Conservation (phyloP, 2,329 filamentous ascomycete genomes). For the Trichoderma afroharzianum region DNA sequence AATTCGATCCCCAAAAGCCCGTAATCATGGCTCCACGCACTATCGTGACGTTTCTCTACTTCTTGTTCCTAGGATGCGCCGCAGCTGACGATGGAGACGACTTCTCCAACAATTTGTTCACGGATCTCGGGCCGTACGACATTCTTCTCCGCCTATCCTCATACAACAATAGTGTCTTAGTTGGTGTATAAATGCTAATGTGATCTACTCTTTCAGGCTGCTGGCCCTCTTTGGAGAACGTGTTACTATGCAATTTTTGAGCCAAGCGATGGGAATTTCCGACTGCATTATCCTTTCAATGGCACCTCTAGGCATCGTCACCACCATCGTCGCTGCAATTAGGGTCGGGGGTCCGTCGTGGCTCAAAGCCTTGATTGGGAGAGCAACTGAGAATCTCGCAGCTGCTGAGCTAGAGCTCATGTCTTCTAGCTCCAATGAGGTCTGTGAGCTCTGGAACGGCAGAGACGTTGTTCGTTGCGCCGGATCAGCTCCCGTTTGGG, state of each 20-base stretch:
- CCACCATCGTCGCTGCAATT: slow-evolving; percentile 41
- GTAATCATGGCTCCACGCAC: neutral
- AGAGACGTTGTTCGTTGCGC: slow-evolving; percentile 30
- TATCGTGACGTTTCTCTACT: neutral
- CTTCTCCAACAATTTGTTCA: slow-evolving; percentile 23
- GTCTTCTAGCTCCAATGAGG: slow-evolving; percentile 44
- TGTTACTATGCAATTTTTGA: slow-evolving; percentile 49
- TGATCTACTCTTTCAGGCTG: neutral
- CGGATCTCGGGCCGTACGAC: slow-evolving; percentile 19
- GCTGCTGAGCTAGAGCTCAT: slow-evolving; percentile 41
- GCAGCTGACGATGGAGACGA: slow-evolving; percentile 22
- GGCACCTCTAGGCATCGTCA: slow-evolving; percentile 44
- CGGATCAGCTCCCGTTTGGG: slow-evolving; percentile 18
- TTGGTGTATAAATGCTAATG: neutral
- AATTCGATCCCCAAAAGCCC: neutral
- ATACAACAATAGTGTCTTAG: neutral
- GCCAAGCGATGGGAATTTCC: slow-evolving; percentile 36
- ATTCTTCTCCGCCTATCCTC: neutral
- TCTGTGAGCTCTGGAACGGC: slow-evolving; percentile 44
- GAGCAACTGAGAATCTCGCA: slow-evolving; percentile 41
- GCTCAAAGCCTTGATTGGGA: slow-evolving; percentile 42
- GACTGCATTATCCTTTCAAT: slow-evolving; percentile 46
- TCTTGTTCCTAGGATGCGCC: neutral
- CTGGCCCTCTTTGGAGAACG: slow-evolving; percentile 40
- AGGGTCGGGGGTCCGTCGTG: slow-evolving; percentile 41